Evolutionary conservation across 75 land plant species (phyloP).

Genomic region (Cunninghamia lanceolata): DNA sequence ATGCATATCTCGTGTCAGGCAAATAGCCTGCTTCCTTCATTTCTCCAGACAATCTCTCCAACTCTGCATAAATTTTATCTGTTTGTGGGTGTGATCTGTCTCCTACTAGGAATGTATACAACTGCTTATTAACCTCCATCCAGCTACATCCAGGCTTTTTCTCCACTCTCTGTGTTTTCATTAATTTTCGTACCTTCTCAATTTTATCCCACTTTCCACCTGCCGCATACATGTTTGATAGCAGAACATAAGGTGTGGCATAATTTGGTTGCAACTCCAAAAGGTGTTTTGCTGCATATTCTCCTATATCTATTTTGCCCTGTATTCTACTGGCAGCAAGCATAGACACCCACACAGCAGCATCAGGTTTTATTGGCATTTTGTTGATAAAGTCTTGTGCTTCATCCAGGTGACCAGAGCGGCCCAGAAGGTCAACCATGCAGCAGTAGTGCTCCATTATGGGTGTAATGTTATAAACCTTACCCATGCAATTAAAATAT

Average conservation of each 20-base stretch:
- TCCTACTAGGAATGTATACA: not conserved
- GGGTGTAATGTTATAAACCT: constrained; percentile 4
- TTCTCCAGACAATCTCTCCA: not conserved
- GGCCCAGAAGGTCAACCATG: constrained; percentile 9
- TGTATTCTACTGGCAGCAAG: constrained; percentile 12
- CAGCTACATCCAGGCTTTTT: not conserved
- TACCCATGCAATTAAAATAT: constrained; percentile 9
- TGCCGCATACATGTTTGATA: constrained; percentile 4
- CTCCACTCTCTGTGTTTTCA: not conserved
- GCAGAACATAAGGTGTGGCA: not conserved
- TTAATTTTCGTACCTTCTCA: not conserved
- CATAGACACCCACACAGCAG: not conserved
- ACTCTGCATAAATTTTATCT: not conserved
- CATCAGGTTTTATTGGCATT: not conserved
- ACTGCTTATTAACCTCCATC: constrained; percentile 1
- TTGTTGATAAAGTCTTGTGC: constrained; percentile 8
- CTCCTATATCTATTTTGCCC: not conserved
- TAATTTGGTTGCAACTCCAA: not conserved
- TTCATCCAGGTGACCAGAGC: constrained; percentile 7
- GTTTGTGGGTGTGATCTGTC: not conserved
- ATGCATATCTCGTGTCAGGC: not conserved
- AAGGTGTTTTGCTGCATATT: not conserved
- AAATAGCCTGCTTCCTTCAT: constrained; percentile 1
- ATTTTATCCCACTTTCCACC: not conserved
- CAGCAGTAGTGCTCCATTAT: constrained; percentile 18